A percentile compares a stretch with the other conserved stretches of the same genome.
Conservation (phyloP, 163 green algal species). For the Chlamydomonas reinhardtii region DNA sequence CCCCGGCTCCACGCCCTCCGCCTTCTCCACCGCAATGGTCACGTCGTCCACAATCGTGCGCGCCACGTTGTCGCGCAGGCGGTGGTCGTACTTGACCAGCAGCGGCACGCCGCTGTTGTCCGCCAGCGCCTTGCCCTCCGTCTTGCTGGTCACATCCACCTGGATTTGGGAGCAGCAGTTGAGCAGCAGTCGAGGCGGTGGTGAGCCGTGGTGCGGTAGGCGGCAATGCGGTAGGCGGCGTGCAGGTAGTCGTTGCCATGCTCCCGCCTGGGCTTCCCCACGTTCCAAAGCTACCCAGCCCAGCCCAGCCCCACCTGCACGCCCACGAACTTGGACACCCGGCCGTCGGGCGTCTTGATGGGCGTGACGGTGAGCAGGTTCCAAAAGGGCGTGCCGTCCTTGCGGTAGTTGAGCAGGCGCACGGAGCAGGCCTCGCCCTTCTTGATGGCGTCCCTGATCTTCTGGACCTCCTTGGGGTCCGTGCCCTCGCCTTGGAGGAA, state of each 20-base stretch:
- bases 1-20: slow-evolving; percentile 36
- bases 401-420: slow-evolving; percentile 95
- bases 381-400: slow-evolving; percentile 96
- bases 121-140: slow-evolving; percentile 85
- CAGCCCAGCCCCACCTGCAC: slow-evolving; percentile 82
- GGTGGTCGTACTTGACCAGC: slow-evolving; percentile 87
- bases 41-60: slow-evolving; percentile 89
- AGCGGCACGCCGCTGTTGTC: slow-evolving; percentile 81
- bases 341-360: slow-evolving; percentile 89
- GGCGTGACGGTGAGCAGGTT: slow-evolving; percentile 97
- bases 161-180: slow-evolving; percentile 6
- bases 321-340: slow-evolving; percentile 94
- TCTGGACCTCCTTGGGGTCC: slow-evolving; percentile 88
- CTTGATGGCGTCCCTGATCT: slow-evolving; percentile 85
- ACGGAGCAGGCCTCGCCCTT: slow-evolving; percentile 75
- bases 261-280: no score
- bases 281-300: no score
- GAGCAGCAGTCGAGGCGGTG: no score
- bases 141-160: slow-evolving; percentile 93
- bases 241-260: no score
- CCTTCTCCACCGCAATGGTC: slow-evolving; percentile 73
- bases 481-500: slow-evolving; percentile 95
- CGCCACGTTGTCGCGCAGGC: slow-evolving; percentile 84
- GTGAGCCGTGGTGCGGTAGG: no score
- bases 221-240: no score